Percentiles rank a stretch among this genome's conserved stretches.
phyloP scores from a whole-genome alignment of 2,329 filamentous ascomycete species.

The Talaromyces rugulosus region DNA sequence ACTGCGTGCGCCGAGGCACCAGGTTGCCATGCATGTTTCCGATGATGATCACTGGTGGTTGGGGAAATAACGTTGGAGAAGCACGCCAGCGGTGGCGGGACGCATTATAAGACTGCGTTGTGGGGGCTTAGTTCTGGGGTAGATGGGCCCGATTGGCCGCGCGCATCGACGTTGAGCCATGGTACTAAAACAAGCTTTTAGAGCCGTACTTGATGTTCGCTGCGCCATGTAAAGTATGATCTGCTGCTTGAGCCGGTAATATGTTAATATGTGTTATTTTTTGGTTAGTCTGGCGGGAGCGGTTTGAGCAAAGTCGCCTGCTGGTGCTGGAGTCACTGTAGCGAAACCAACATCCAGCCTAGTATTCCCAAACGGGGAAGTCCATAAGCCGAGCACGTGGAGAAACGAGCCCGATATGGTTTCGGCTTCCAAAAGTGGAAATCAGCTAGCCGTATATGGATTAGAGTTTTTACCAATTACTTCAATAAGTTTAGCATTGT shows the following conservation, averaged over 20 bases:
- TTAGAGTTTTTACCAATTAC: neutral
- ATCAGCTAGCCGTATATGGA: neutral
- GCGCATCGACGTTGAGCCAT: neutral
- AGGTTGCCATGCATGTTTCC: neutral
- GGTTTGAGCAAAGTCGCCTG: too few species aligned
- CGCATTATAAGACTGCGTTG: neutral
- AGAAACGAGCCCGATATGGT: too few species aligned
- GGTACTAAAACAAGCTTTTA: neutral
- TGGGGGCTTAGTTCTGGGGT: neutral
- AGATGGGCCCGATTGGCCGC: neutral
- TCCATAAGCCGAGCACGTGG: too few species aligned
- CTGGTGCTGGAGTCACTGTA: too few species aligned
- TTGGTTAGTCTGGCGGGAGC: too few species aligned
- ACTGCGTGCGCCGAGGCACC: constrained; percentile 24
- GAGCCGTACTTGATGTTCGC: too few species aligned
- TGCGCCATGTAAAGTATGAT: too few species aligned
- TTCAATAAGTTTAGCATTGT: neutral
- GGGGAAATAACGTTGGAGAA: neutral
- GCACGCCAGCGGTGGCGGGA: neutral
- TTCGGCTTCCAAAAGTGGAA: neutral
- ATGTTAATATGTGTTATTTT: too few species aligned
- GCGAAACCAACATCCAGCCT: too few species aligned
- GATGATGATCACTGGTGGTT: neutral
- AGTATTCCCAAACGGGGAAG: too few species aligned
- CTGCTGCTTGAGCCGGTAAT: too few species aligned